Base-by-base conservation (phyloP, 208 protist species). In the Herpetomonas tarakana region DNA sequence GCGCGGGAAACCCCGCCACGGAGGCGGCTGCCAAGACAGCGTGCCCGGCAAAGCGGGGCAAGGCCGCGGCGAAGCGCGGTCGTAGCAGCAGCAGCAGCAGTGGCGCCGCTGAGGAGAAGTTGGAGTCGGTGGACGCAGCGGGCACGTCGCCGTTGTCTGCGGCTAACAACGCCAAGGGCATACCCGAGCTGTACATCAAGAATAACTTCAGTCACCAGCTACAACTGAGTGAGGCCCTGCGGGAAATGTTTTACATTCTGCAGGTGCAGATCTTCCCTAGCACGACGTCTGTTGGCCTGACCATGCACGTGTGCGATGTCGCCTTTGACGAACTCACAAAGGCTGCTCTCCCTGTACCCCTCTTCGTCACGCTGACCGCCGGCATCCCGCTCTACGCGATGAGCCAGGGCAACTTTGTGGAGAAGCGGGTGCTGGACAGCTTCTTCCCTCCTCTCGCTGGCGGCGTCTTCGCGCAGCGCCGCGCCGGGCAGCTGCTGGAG, bases 401-500 rank as follows among this genome's bases (percentile, higher is more conserved):
- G 88, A 90, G 82, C 55, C 81, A 80, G 29, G 83, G 83, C 18
- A 90, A 92, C 62, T 94, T 74, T 71, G 74, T 94, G 39, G 88
- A 94, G 59, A 94, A 94, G 73, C 88, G 84, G 9, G 88, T 91
- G 67, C 67, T 94, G 31, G 84, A 94, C 56, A 74, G 83, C 60
- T 94, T 92, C 70, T 90, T 94, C 60, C 76, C 84, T 1, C 88
- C 88, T 11, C 54, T 94, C 28, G 84, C 75, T 0, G 77, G 79
- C 9, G 84, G 88, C 26, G 70, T 88, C 39, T 71, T 91, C 21
- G 58, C 27, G 51, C 56, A 58, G 62, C 76, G 72, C 50, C 58
- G 83, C 7, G 62, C 58, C 11, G 74, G 71, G 60, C 76, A 83
- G 31, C 49, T 78, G 47, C 3, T 51, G 41, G 45, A 24, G 19